Evolutionary conservation across 2,329 filamentous ascomycete species (phyloP).

Genomic region (Balansia obtecta): DNA sequence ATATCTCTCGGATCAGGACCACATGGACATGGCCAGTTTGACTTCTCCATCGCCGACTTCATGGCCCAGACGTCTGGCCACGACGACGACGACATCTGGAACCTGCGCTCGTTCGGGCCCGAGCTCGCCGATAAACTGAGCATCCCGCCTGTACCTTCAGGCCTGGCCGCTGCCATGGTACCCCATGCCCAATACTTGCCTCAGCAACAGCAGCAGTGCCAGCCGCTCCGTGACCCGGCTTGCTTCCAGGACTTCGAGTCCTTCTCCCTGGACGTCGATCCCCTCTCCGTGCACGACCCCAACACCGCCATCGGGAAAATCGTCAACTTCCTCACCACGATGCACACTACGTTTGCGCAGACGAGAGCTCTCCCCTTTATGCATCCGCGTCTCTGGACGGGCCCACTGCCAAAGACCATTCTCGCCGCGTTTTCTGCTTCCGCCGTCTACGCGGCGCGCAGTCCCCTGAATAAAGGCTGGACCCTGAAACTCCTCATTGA

Average conservation of each 20-base stretch:
- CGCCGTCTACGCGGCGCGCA: slow-evolving; percentile 25
- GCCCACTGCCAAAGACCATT: slow-evolving; percentile 26
- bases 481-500: slow-evolving; percentile 27
- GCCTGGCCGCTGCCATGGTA: slow-evolving; percentile 4
- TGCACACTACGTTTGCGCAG: slow-evolving; percentile 23
- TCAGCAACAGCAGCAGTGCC: slow-evolving; percentile 4
- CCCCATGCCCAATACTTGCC: slow-evolving; percentile 5
- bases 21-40: slow-evolving; percentile 13
- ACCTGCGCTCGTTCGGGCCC: slow-evolving; percentile 10
- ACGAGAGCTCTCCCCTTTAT: slow-evolving; percentile 28
- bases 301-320: slow-evolving; percentile 22
- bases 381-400: slow-evolving; percentile 29
- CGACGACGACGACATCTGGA: slow-evolving; percentile 14
- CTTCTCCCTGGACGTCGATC: slow-evolving; percentile 15
- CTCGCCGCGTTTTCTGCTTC: slow-evolving; percentile 27
- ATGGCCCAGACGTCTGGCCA: slow-evolving; percentile 13
- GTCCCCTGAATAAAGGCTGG: slow-evolving; percentile 25
- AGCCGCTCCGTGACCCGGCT: slow-evolving; percentile 19
- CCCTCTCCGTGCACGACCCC: slow-evolving; percentile 23
- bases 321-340: slow-evolving; percentile 18
- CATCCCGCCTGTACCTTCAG: slow-evolving; percentile 16
- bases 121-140: slow-evolving; percentile 17
- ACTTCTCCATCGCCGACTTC: slow-evolving; percentile 24
- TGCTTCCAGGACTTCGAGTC: slow-evolving; percentile 12
- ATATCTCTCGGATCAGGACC: background rate